Evolutionary conservation across 352 stramenopile genomes (phyloP), one percentile per base, ranked within the genome.

Genomic region (Phytophthora crassamura): DNA sequence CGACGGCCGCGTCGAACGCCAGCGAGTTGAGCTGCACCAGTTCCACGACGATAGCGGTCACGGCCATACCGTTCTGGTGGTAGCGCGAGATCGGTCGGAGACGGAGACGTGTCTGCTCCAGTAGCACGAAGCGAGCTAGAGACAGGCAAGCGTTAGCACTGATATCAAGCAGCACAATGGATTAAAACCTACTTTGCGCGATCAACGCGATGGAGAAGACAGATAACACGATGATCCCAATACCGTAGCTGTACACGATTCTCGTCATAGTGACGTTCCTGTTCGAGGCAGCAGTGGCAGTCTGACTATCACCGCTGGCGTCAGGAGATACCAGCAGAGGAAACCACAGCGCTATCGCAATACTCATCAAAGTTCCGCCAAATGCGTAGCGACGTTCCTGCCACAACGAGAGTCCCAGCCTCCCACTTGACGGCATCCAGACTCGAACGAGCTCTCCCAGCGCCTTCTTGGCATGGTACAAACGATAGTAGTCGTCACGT

Each of bases 21-120:
- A 89, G 72, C 0, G 80, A 82, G 58, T 88, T 88, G 40, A 86
- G 78, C 34, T 89, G 80, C 38, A 89, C 78, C 9, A 89, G 46
- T 41, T 89, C 78, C 15, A 87, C 67, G 16, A 56, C 42, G 14
- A 89, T 75, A 3, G 71, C 69, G 3, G 71, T 51, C 40, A 88
- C 42, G 7, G 72, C 80, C 15, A 84, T 41, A 2, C 57, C 60
- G 40, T 89, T 89, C 45, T 79, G 69, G 34, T 89, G 85, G 53
- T 82, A 87, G 10, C 78, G 78, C 20, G 42, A 57, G 5, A 86
- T 38, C 0, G 78, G 80, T 39, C 64, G 64, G 38, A 88, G 71
- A 5, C 80, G 74, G n/a, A 89, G 53, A 3, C 74, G 64, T 6
- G 81, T 77, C 43, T 82, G 76, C 42, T 86, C 78, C 22, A 88